Evolutionary conservation across 306 rosid genomes (phyloP), one percentile per base, ranked within the genome.

Genomic region (Trifolium subterraneum): DNA sequence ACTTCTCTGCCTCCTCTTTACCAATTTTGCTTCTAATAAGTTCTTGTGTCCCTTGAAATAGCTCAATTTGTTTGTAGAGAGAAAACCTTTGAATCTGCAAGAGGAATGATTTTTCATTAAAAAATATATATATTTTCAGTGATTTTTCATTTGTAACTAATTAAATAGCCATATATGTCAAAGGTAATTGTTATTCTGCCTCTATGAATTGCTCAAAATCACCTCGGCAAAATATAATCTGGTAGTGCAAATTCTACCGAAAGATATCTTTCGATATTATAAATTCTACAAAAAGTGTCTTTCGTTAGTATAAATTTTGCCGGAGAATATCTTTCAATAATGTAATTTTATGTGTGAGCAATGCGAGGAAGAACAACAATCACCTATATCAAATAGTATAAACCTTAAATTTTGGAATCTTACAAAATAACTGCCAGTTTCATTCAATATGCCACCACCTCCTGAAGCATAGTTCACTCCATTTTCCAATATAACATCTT

Each of bases 381-480:
- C 3, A 27, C 31, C 31, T 27, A 36, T 8, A 10, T 36, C 10
- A 36, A 56, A 48, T 33, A 39, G 5, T 45, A 48, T 36, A 16
- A 56, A 64, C 58, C 23, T 56, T 50, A 10, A 44, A 15, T 10
- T 1, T 13, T 38, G 72, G 7, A 65, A 33, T 80, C 98, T 91
- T 87, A 93, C 98, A 83, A 93, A 93, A 60, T 64, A 81, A 60
- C 82, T 76, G 25, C 98, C 97, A 25, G 98, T 93, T 82, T 91
- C 86, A 80, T 93, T 93, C 87, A 93, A 82, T 69, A 93, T 87
- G 25, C 98, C 98, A 11, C 94, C 97, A 56, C 98, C 98, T 9
- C 98, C 98, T 62, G 97, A 93, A 59, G 97, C 98, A 83, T 78
- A 93, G 78, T 93, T 93, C 45, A 93, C 92, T 52, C 97, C 98